Base-by-base conservation (phyloP, 2,329 filamentous ascomycete species). In the Neobulgaria alba region DNA sequence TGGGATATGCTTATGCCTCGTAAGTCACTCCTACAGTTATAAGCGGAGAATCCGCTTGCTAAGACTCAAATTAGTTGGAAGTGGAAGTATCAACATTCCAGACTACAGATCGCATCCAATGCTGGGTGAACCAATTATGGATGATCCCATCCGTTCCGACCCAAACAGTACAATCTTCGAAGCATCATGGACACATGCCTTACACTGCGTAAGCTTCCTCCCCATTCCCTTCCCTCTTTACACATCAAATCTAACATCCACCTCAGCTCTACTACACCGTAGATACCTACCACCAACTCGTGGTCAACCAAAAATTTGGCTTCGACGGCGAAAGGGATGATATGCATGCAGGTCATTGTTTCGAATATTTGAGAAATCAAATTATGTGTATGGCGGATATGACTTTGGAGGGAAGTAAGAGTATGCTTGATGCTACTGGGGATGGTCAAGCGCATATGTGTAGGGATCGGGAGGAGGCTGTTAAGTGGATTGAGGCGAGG, bases 1-100 rank as follows among this genome's bases (percentile, higher is more conserved):
- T 60, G 57, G 58, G 57, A 60, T 42, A 51, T 54, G 43, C 34
- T 60, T 14, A 55, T 61, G 56, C 58, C 58, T 40, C 51, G 55
- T 57, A 41, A 42, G 53, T 42, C 7, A 17, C 18, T 9, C 16
- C 2, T 4, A 10, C 5, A 14, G 10, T 2, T 1, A 2, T n/a
- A 12, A 2, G 12, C 17, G 4, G 30, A 21, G 19, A 3, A 2
- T 2, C 14, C 7, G 2, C 12, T 12, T 16, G 23, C 38, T 49
- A n/a, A 48, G 14, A 42, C 1, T 3, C 5, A 29, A 4, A 9
- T 5, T 31, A 55, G 53, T 57, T 34, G 59, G 59, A 14, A 57
- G 55, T 19, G 58, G 58, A 12, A 57, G 47, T n/a, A 56, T 61
- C 10, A 36, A 36, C 2, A 61, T 61, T 32, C 52, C 53, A 18